Evolutionary conservation across 768 basidiomycete genomes (phyloP).

Genomic region (Trametes cubensis): DNA sequence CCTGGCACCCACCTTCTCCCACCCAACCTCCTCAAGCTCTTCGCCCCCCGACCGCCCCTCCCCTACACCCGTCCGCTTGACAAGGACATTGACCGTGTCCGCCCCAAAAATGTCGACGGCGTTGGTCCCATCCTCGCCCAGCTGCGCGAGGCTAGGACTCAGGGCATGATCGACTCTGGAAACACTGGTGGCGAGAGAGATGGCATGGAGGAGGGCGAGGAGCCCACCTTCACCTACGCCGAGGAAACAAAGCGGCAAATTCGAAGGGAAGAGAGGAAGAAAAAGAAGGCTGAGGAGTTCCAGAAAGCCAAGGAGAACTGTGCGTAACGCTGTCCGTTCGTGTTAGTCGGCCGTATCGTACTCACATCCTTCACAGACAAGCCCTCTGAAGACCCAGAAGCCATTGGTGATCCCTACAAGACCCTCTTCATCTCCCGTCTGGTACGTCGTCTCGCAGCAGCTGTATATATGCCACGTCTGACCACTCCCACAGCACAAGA

Average conservation of each 20-base stretch:
- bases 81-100: slow-evolving; percentile 77
- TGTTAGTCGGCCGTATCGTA: slow-evolving; percentile 12
- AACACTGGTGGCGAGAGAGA: slow-evolving; percentile 49
- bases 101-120: slow-evolving; percentile 68
- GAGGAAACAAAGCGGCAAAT: slow-evolving; percentile 84
- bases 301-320: slow-evolving; percentile 84
- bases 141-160: slow-evolving; percentile 79
- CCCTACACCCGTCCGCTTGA: slow-evolving; percentile 86
- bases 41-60: slow-evolving; percentile 89
- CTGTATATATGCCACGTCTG: slow-evolving; percentile 2
- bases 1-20: slow-evolving; percentile 88
- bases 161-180: slow-evolving; percentile 54
- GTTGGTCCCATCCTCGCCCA: slow-evolving; percentile 74
- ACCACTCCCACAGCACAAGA: slow-evolving; percentile 70
- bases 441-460: slow-evolving; percentile 44
- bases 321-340: slow-evolving; percentile 43
- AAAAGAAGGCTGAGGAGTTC: slow-evolving; percentile 74
- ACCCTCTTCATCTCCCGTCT: slow-evolving; percentile 95
- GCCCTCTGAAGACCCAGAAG: slow-evolving; percentile 88
- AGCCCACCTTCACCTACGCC: slow-evolving; percentile 76
- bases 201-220: slow-evolving; percentile 83
- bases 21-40: slow-evolving; percentile 94
- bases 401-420: slow-evolving; percentile 96
- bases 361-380: slow-evolving; percentile 62
- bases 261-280: slow-evolving; percentile 75